phyloP scores from a whole-genome alignment of 495 filamentous ascomycete genomes.

The Podospora fimiseda region DNA sequence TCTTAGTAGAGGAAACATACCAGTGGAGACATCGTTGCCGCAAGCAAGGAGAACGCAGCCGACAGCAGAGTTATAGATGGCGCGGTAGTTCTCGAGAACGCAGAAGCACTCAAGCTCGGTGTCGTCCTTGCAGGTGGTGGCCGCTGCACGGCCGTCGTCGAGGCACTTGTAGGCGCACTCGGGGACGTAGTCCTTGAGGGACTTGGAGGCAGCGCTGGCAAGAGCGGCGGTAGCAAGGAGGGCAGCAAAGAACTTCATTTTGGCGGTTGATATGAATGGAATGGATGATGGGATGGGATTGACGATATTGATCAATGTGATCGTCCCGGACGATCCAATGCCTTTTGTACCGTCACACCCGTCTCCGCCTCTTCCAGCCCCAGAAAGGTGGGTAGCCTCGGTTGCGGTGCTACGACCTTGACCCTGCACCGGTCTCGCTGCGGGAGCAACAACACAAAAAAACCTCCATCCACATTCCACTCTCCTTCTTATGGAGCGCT shows the following conservation, averaged over 20 bases:
- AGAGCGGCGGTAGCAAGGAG: constrained; percentile 12
- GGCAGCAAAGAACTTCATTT: constrained; percentile 16
- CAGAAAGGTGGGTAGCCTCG: constrained; percentile 4
- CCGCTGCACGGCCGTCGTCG: constrained; percentile 6
- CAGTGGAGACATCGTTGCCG: constrained; percentile 14
- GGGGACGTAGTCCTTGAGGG: constrained; percentile 12
- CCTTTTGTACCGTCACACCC: background rate
- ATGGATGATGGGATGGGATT: background rate
- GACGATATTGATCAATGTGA: background rate
- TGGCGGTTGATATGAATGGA: background rate
- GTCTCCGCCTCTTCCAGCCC: background rate
- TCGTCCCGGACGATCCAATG: background rate
- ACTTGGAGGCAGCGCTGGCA: constrained; percentile 3
- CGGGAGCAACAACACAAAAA: background rate
- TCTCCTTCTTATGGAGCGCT: background rate
- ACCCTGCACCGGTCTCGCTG: constrained; percentile 1
- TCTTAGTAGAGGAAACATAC: constrained; percentile 14
- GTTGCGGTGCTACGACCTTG: background rate
- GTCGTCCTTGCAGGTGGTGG: constrained; percentile 16
- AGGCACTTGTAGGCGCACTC: constrained; percentile 23
- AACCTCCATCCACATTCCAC: too few relatives aligned
- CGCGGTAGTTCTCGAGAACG: constrained; percentile 19
- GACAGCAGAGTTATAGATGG: constrained; percentile 17
- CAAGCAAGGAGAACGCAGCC: constrained; percentile 19
- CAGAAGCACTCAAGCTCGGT: constrained; percentile 23